Conservation (phyloP, 1,284 basidiomycete genomes). For the Apiotrichum brassicae region DNA sequence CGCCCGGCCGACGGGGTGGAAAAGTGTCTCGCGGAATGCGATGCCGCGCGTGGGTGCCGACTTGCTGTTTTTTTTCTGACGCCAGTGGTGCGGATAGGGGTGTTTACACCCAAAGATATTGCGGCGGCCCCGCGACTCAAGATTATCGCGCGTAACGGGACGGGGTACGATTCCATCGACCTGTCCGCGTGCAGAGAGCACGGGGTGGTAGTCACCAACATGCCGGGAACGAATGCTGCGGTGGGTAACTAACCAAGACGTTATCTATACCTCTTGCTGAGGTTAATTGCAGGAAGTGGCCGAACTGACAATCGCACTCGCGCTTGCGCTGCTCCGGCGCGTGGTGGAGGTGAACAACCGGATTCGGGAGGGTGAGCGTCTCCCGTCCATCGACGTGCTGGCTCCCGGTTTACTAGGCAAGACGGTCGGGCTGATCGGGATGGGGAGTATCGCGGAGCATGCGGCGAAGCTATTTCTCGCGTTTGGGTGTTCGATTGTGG, state of each 20-base stretch:
- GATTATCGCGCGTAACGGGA: slow-evolving; percentile 34
- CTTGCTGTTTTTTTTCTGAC: background rate
- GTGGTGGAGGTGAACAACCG: slow-evolving; percentile 52
- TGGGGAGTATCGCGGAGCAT: slow-evolving; percentile 46
- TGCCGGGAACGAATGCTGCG: slow-evolving; percentile 48
- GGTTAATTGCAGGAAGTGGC: slow-evolving; percentile 51
- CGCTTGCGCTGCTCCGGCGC: slow-evolving; percentile 53
- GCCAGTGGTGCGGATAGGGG: slow-evolving; percentile 27
- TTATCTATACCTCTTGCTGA: background rate
- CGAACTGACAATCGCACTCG: slow-evolving; percentile 55
- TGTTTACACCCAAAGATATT: slow-evolving; percentile 17
- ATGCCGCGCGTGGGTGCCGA: slow-evolving; percentile 25
- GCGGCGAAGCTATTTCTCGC: slow-evolving; percentile 39
- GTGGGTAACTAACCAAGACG: too few species aligned
- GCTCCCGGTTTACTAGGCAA: slow-evolving; percentile 46
- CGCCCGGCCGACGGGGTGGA: slow-evolving; percentile 14
- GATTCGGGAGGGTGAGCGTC: slow-evolving; percentile 55
- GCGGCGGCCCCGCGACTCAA: slow-evolving; percentile 15
- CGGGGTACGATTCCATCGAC: slow-evolving; percentile 38
- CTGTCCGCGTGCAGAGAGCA: slow-evolving; percentile 48
- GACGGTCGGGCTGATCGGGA: slow-evolving; percentile 46
- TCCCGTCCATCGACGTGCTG: slow-evolving; percentile 51
- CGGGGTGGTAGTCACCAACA: slow-evolving; percentile 55
- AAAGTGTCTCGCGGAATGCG: slow-evolving; percentile 22
- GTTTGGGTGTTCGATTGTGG: slow-evolving; percentile 39